Percentiles rank a stretch among this genome's conserved stretches.
phyloP scores from a whole-genome alignment of 2,329 filamentous ascomycete species.

The Aspergillus sp. region DNA sequence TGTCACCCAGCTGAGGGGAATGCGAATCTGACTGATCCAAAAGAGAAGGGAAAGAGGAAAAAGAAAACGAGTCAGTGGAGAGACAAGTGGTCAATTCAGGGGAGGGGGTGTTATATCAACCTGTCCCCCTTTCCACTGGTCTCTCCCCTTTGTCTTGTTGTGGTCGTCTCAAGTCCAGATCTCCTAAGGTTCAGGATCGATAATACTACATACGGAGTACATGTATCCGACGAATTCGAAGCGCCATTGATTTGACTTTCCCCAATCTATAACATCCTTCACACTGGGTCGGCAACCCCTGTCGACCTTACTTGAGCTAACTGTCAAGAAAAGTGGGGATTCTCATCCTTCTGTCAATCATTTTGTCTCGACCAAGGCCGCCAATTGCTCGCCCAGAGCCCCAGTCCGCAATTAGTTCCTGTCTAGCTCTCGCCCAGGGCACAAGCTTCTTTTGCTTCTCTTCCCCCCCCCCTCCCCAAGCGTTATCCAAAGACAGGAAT shows the following conservation, averaged over 20 bases:
- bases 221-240: background rate
- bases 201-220: background rate
- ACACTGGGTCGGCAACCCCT: conserved; percentile 11
- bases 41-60: background rate
- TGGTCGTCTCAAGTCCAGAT: background rate
- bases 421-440: conserved; percentile 4
- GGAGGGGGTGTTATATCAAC: background rate
- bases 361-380: conserved; percentile 16
- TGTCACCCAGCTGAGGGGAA: background rate
- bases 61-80: background rate
- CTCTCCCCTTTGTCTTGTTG: background rate
- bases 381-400: conserved; percentile 7
- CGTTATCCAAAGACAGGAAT: conserved; percentile 1
- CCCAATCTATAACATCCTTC: conserved; percentile 7
- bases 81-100: background rate
- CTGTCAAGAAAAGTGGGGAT: conserved; percentile 17
- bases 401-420: conserved; percentile 2
- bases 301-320: conserved; percentile 15
- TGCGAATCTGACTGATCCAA: background rate
- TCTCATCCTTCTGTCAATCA: conserved; percentile 22
- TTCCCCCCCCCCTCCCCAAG: conserved; percentile 5
- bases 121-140: background rate
- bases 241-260: background rate
- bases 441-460: conserved; percentile 3
- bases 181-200: background rate